phyloP scores from a whole-genome alignment of 768 basidiomycete species.

The Hysterangium stoloniferum region DNA sequence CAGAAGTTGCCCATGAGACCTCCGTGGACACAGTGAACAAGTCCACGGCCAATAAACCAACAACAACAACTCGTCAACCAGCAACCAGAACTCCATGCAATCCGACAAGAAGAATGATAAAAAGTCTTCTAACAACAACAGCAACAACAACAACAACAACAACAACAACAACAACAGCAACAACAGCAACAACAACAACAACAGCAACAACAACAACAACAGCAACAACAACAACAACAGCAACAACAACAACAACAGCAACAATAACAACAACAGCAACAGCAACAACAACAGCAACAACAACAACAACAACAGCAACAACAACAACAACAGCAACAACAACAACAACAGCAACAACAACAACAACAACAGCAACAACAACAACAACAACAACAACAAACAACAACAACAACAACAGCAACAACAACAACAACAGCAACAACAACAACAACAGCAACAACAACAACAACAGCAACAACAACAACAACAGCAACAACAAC shows the following conservation, averaged over 20 bases:
- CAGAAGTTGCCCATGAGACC: no score
- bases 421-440: background rate
- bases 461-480: background rate
- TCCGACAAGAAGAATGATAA: no score
- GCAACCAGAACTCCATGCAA: no score
- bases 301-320: no score
- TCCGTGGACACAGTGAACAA: no score
- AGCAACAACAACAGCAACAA: no score
- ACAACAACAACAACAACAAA: slow-evolving; percentile 1
- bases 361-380: background rate
- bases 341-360: no score
- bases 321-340: no score
- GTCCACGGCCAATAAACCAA: no score
- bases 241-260: background rate
- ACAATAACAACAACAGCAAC: background rate
- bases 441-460: background rate
- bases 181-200: background rate
- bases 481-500: background rate
- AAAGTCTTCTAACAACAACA: no score
- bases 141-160: background rate
- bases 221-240: background rate
- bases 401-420: slow-evolving; percentile 1
- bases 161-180: slow-evolving; percentile 2
- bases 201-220: background rate
- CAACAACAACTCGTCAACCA: no score